phyloP scores from a whole-genome alignment of 129 eudicot genomes.

The Heracleum sosnowskyi region DNA sequence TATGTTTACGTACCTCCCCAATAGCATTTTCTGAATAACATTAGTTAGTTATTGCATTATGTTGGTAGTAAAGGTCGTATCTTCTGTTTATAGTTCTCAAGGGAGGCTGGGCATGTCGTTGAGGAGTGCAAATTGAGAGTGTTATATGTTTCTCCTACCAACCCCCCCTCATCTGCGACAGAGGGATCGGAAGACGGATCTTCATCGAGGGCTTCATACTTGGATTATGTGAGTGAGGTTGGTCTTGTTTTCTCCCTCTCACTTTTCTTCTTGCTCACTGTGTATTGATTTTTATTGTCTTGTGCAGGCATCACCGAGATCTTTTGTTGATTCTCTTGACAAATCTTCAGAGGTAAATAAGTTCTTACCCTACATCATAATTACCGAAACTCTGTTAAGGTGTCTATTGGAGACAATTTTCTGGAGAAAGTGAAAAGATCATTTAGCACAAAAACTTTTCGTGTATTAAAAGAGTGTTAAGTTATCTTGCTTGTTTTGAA shows the following conservation, averaged over 20 bases:
- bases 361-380: not conserved
- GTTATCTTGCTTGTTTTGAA: no score
- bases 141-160: conserved; percentile 52
- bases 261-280: not conserved
- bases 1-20: conserved; percentile 16
- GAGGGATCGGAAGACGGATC: conserved; percentile 67
- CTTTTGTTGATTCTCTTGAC: conserved; percentile 42
- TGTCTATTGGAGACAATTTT: not conserved
- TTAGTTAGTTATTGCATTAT: not conserved
- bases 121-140: conserved; percentile 90
- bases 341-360: conserved; percentile 51
- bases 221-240: conserved; percentile 49
- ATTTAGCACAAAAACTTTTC: not conserved
- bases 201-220: conserved; percentile 30
- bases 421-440: not conserved
- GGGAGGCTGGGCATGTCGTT: conserved; percentile 57
- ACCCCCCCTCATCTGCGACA: conserved; percentile 57
- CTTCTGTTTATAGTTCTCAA: conserved; percentile 48
- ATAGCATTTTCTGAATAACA: not conserved
- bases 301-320: conserved; percentile 34
- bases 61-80: not conserved
- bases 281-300: not conserved
- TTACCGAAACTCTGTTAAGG: not conserved
- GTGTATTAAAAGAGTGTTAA: no score
- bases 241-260: conserved; percentile 1